These are phyloP conservation scores for Arabis hirsuta DNA, from an alignment of 345 rosid species.

Conservation along the genomic window DNA sequence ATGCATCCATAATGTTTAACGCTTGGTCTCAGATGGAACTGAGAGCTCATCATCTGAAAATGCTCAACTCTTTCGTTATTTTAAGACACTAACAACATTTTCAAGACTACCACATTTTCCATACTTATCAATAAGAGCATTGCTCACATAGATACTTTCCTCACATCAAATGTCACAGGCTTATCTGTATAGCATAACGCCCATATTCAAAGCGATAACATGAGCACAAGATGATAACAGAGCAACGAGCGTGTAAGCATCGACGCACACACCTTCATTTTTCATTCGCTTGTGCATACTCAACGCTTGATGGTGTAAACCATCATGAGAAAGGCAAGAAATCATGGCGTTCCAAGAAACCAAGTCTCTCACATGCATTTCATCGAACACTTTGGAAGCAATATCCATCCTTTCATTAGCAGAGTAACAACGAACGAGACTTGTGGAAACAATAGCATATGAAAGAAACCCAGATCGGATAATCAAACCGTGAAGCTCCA, in stretches of 20 bases:
- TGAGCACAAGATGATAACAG: constrained; percentile 67
- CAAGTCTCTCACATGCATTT: constrained; percentile 58
- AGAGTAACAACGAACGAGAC: constrained; percentile 48
- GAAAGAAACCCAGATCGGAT: constrained; percentile 46
- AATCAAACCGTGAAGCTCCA: constrained; percentile 59
- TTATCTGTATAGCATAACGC: constrained; percentile 49
- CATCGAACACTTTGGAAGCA: constrained; percentile 54
- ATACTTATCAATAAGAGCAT: constrained; percentile 74
- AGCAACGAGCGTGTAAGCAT: constrained; percentile 61
- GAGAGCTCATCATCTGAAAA: constrained; percentile 54
- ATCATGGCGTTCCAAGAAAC: constrained; percentile 76
- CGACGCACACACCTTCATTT: constrained; percentile 42
- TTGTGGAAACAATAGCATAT: constrained; percentile 52
- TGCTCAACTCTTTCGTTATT: constrained; percentile 52
- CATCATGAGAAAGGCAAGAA: constrained; percentile 56
- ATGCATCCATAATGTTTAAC: constrained; percentile 69
- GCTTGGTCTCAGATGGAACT: constrained; percentile 49
- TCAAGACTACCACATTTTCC: constrained; percentile 65
- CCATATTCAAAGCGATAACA: constrained; percentile 58
- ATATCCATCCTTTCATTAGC: constrained; percentile 35
- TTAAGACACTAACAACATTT: constrained; percentile 51
- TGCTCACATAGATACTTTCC: constrained; percentile 52
- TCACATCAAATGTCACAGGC: constrained; percentile 44
- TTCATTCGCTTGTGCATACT: constrained; percentile 48
- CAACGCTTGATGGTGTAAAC: constrained; percentile 50